phyloP scores from a whole-genome alignment of 208 protist species.

The Acanthamoeba healyi region DNA sequence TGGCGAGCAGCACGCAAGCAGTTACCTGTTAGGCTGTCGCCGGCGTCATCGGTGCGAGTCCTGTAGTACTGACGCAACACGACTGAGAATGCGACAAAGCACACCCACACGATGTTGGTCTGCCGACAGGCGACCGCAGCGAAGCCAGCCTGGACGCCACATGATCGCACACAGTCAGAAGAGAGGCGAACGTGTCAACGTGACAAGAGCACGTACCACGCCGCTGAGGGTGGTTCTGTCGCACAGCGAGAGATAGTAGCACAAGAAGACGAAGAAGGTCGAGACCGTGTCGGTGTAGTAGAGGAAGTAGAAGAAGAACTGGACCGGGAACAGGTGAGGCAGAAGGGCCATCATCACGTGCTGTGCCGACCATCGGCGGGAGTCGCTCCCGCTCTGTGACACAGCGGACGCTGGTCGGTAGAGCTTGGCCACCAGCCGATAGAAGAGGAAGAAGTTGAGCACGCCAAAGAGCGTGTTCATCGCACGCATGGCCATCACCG shows the following conservation, averaged over 20 bases:
- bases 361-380: neutral
- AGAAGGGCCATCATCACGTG: constrained; percentile 1
- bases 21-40: neutral
- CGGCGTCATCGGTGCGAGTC: neutral
- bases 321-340: constrained; percentile 56
- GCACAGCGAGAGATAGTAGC: constrained; percentile 10
- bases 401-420: neutral
- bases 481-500: constrained; percentile 32
- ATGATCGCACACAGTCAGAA: neutral
- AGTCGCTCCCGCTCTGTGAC: neutral
- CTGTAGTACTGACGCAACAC: constrained; percentile 1
- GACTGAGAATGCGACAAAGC: constrained; percentile 39
- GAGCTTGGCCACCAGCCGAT: neutral
- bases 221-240: constrained; percentile 24
- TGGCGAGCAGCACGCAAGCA: no score
- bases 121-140: constrained; percentile 60
- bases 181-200: neutral
- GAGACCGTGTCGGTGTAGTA: constrained; percentile 77
- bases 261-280: constrained; percentile 58
- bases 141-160: neutral
- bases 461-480: constrained; percentile 70
- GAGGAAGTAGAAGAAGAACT: constrained; percentile 78
- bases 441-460: constrained; percentile 58
- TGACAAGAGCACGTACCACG: neutral
- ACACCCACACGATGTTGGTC: constrained; percentile 76